Evolutionary conservation across 2,329 filamentous ascomycete genomes (phyloP).

Genomic region (Aspergillus eucalypticola): DNA sequence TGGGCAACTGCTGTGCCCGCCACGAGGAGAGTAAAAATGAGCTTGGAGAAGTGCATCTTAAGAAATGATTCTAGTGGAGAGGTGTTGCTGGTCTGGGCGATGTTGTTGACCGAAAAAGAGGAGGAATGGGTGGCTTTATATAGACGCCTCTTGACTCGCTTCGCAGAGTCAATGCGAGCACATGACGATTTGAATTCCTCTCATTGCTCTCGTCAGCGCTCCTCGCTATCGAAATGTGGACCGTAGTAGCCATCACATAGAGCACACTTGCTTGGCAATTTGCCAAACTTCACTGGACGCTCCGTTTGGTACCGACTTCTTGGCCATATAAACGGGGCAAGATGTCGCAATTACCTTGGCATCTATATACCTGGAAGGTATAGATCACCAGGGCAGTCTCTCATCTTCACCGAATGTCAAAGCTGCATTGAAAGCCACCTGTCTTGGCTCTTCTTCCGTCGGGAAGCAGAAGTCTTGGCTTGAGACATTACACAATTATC

Average conservation of each 20-base stretch:
- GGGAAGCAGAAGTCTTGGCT: neutral
- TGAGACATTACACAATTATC: neutral
- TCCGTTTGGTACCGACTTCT: neutral
- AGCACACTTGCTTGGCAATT: neutral
- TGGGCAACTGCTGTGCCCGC: neutral
- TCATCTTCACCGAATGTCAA: neutral
- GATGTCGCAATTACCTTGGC: neutral
- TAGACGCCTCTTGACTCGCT: neutral
- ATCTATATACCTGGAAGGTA: neutral
- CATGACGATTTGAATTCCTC: no score
- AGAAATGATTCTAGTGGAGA: no score
- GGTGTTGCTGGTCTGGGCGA: neutral
- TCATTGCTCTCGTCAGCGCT: neutral
- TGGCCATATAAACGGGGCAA: neutral
- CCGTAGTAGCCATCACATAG: neutral
- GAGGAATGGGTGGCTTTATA: neutral
- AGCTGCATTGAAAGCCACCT: neutral
- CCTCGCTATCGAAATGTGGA: neutral
- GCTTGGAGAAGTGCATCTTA: neutral
- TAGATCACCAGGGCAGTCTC: neutral
- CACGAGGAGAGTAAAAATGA: neutral
- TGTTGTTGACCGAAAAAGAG: neutral
- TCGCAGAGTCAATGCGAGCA: neutral
- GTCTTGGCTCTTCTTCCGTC: neutral
- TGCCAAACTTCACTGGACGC: neutral